Evolutionary conservation across 164 flowering plant genomes (phyloP), one percentile per base, ranked within the genome.

Genomic region (Stephania yunnanensis): DNA sequence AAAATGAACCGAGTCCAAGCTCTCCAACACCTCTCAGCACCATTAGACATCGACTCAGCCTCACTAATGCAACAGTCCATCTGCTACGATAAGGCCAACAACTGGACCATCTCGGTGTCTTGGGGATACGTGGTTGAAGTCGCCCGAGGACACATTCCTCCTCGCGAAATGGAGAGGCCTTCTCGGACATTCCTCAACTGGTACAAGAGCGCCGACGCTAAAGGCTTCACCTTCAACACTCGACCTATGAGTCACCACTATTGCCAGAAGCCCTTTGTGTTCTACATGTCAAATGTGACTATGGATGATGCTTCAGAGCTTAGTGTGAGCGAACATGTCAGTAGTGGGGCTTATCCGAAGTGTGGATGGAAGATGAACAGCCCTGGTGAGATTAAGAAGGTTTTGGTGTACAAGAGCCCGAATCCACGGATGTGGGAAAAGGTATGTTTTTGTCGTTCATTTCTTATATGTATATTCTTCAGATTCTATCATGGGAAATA

Each of bases 101-200:
- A 79, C 13, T 67, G 83, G 78, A 87, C 97, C 1, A 55, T 91
- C 76, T 92, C 96, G 5, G 81, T 92, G 76, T 81, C 95, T 0
- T 91, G 96, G 98, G 98, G 98, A 65, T 90, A 86, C 80, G 85
- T 92, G n/a, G 76, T 92, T 75, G 92, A 89, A 81, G 87, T 92
- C 8, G 85, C 71, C 81, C 87, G 87, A 78, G 90, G 91, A 68
- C 87, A 85, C 75, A 71, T 68, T 50, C 85, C 83, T 70, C 88
- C 90, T 52, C 89, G 90, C 0, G 91, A 92, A 76, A 87, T 94
- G 44, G 85, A 89, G 74, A 25, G 85, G 6, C 17, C 82, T 69
- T 89, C 83, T 81, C 83, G 79, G 79, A 87, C 92, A 29, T 92
- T 92, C 78, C 73, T 36, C 53, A 87, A 90, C 11, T 92, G 94